Percentiles rank a stretch among this genome's conserved stretches.
These are phyloP conservation scores for Typha latifolia DNA, from an alignment of 176 grass and related monocot species.

Conservation along the genomic window DNA sequence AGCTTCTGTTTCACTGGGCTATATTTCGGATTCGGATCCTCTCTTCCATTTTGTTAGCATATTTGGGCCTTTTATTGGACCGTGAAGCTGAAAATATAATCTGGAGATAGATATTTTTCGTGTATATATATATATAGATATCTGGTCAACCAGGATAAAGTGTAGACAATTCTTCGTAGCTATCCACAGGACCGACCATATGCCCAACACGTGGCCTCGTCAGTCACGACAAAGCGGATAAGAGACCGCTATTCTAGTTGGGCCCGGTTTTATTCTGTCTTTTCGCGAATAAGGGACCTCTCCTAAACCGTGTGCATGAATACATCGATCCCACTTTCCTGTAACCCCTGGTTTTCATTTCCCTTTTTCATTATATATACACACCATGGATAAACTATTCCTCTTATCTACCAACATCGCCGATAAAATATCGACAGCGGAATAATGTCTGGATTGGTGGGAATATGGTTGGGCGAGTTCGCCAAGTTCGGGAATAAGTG, in stretches of 20 bases:
- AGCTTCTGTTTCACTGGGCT: too few species aligned
- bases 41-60: too few species aligned
- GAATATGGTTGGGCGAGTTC: slow-evolving; percentile 29
- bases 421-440: background rate
- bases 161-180: background rate
- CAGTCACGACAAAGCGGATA: background rate
- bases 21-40: too few species aligned
- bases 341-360: background rate
- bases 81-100: background rate
- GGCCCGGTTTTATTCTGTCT: too few species aligned
- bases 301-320: too few species aligned
- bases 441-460: slow-evolving; percentile 18
- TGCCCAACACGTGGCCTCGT: background rate
- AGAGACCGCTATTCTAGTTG: background rate
- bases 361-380: background rate
- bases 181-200: background rate
- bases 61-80: too few species aligned
- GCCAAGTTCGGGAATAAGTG: background rate
- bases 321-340: background rate
- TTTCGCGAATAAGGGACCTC: too few species aligned
- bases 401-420: background rate
- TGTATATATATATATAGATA: too few species aligned
- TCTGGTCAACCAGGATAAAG: background rate
- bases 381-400: background rate
- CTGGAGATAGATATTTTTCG: too few species aligned